A percentile compares a stretch with the other conserved stretches of the same genome.
Evolutionary conservation across 768 basidiomycete genomes (phyloP).

Genomic region (Dioszegia hungarica): DNA sequence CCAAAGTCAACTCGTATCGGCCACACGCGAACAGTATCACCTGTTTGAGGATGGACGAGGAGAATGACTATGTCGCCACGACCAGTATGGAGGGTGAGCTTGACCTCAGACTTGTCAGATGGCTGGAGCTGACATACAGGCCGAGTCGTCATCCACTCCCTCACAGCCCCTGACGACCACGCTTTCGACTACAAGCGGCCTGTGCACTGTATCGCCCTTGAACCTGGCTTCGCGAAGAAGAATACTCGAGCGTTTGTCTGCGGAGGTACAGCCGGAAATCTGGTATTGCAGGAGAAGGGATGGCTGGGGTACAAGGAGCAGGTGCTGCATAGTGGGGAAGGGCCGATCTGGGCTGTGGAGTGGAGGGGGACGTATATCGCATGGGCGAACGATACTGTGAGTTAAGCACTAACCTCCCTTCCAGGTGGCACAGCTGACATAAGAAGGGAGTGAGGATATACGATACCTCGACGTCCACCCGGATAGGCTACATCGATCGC

Average conservation of each 20-base stretch:
- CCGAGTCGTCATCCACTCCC: constrained; percentile 80
- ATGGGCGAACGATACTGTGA: constrained; percentile 89
- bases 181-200: constrained; percentile 87
- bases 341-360: constrained; percentile 85
- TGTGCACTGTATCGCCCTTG: constrained; percentile 80
- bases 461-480: constrained; percentile 69
- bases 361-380: constrained; percentile 85
- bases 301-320: constrained; percentile 95
- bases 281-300: constrained; percentile 87
- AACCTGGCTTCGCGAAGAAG: constrained; percentile 80
- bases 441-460: constrained; percentile 89
- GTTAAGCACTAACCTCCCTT: constrained; percentile 33
- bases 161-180: constrained; percentile 73
- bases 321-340: constrained; percentile 74
- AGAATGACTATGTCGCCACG: constrained; percentile 83
- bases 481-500: constrained; percentile 80
- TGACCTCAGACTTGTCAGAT: background rate
- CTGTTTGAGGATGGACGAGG: constrained; percentile 76
- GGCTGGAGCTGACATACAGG: constrained; percentile 55
- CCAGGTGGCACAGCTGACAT: background rate
- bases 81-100: constrained; percentile 84
- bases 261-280: constrained; percentile 82
- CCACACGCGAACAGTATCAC: constrained; percentile 82
- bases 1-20: constrained; percentile 80
- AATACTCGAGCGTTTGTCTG: constrained; percentile 75